Evolutionary conservation across 768 basidiomycete species (phyloP).

Genomic region (Leucosporidium yakuticum): DNA sequence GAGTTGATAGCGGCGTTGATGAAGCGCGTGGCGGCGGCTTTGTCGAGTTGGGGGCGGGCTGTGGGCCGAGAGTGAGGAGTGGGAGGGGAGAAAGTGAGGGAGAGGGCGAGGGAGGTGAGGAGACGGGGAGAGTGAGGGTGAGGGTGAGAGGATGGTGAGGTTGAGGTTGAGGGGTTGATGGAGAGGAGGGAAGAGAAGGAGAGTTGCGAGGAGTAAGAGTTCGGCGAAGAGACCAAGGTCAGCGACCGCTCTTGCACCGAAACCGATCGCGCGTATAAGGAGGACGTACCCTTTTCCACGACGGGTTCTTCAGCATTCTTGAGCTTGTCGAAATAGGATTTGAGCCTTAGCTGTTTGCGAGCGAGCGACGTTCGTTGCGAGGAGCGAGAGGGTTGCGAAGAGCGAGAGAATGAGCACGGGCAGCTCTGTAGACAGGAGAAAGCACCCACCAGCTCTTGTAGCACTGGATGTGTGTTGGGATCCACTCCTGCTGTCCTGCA

Average conservation of each 20-base stretch:
- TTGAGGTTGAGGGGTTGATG: no score
- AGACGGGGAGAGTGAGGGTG: background rate
- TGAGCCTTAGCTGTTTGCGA: slow-evolving; percentile 59
- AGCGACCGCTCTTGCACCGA: background rate
- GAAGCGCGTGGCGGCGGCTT: slow-evolving; percentile 70
- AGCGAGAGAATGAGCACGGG: background rate
- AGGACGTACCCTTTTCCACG: background rate
- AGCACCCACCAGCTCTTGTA: slow-evolving; percentile 53
- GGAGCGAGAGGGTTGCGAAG: background rate
- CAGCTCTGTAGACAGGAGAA: slow-evolving; percentile 43
- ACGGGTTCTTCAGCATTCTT: slow-evolving; percentile 38
- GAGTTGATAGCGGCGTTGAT: slow-evolving; percentile 51
- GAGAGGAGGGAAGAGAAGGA: no score
- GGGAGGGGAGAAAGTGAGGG: background rate
- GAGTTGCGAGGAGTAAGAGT: no score
- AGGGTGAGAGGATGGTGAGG: no score
- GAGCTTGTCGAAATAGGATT: slow-evolving; percentile 77
- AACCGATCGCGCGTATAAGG: background rate
- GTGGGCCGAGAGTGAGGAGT: background rate
- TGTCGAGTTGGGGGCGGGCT: slow-evolving; percentile 59
- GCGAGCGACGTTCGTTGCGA: no score
- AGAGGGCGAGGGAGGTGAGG: background rate
- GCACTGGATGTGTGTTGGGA: slow-evolving; percentile 68
- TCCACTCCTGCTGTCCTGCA: slow-evolving; percentile 72
- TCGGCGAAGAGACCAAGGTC: no score